phyloP scores from a whole-genome alignment of 2,329 filamentous ascomycete species.

The Epichloe aotearoae region DNA sequence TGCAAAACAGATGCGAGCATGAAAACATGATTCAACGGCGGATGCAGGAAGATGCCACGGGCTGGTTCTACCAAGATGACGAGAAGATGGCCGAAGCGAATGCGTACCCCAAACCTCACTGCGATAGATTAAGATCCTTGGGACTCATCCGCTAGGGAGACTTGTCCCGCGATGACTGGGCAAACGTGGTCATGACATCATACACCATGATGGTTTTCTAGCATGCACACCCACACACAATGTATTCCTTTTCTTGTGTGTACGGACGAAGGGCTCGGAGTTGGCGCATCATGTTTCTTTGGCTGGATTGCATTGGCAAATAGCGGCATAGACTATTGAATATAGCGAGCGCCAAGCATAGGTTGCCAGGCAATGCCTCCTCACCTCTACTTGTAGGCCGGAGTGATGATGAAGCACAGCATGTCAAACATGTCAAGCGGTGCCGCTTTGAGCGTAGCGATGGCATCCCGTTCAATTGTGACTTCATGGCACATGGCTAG shows the following conservation, averaged over 20 bases:
- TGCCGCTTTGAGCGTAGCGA: too few species aligned
- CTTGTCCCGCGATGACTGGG: not conserved
- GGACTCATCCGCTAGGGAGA: slow-evolving; percentile 15
- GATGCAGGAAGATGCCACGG: slow-evolving; percentile 64
- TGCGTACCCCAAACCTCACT: slow-evolving; percentile 37
- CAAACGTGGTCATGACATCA: not conserved
- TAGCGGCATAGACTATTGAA: not conserved
- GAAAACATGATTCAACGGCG: slow-evolving; percentile 55
- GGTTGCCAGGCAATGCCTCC: not conserved
- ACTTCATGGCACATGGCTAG: not conserved
- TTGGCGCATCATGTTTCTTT: slow-evolving; percentile 2
- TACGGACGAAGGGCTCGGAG: slow-evolving; percentile 1
- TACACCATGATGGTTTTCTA: not conserved
- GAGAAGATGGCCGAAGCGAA: slow-evolving; percentile 64
- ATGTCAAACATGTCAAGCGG: too few species aligned
- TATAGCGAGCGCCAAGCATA: not conserved
- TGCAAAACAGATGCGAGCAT: slow-evolving; percentile 60
- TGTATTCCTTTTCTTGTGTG: not conserved
- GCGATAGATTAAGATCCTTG: slow-evolving; percentile 35
- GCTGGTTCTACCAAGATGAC: slow-evolving; percentile 75
- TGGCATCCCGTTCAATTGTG: too few species aligned
- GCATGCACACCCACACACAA: not conserved
- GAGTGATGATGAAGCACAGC: too few species aligned
- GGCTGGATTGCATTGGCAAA: not conserved
- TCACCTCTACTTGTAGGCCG: too few species aligned